phyloP scores from a whole-genome alignment of 2,329 filamentous ascomycete species.

The Colletotrichum eremochloae region DNA sequence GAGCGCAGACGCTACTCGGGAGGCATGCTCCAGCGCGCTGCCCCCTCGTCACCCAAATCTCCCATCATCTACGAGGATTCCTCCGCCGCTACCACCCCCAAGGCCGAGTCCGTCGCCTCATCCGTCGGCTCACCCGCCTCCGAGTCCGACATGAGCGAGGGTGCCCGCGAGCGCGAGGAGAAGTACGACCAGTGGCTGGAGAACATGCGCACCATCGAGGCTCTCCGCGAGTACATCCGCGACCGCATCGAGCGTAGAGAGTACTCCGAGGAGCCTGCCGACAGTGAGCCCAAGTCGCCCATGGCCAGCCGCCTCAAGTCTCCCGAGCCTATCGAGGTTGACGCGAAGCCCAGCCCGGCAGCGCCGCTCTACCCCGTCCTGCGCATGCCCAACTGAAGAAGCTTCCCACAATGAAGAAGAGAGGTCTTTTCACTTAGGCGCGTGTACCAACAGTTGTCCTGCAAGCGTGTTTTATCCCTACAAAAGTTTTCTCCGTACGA shows the following conservation, averaged over 20 bases:
- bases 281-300: slow-evolving; percentile 22
- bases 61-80: slow-evolving; percentile 54
- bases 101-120: slow-evolving; percentile 58
- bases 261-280: slow-evolving; percentile 57
- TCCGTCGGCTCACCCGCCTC: slow-evolving; percentile 68
- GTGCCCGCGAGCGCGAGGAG: slow-evolving; percentile 70
- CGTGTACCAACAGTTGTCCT: slow-evolving; percentile 39
- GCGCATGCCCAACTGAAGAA: slow-evolving; percentile 53
- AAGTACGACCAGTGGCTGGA: slow-evolving; percentile 75
- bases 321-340: slow-evolving; percentile 43
- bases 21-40: slow-evolving; percentile 74
- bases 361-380: slow-evolving; percentile 56
- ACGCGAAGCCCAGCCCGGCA: slow-evolving; percentile 35
- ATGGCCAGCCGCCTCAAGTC: slow-evolving; percentile 45
- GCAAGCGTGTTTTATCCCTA: slow-evolving; percentile 38
- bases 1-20: slow-evolving; percentile 76
- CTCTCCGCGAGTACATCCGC: slow-evolving; percentile 69
- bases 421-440: neutral
- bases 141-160: slow-evolving; percentile 65
- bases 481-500: slow-evolving; percentile 23
- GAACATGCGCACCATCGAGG: slow-evolving; percentile 75
- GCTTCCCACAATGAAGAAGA: slow-evolving; percentile 3
- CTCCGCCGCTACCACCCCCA: slow-evolving; percentile 57
- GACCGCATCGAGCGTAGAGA: slow-evolving; percentile 69
- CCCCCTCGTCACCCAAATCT: slow-evolving; percentile 57